Conservation (phyloP, 345 rosid species). For the Hibiscus trionum region DNA sequence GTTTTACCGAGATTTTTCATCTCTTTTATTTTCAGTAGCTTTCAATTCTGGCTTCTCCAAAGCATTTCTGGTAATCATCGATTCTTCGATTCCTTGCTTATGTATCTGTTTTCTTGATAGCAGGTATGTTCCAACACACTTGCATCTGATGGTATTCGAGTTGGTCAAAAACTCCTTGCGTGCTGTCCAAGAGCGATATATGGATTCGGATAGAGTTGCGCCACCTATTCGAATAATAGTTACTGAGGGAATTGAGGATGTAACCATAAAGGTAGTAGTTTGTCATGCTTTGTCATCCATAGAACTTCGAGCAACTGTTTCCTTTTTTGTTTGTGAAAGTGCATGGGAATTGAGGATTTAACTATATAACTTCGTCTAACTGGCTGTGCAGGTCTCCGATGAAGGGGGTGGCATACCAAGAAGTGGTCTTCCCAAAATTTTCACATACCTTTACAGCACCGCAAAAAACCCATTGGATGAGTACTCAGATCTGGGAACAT, state of each 20-base stretch:
- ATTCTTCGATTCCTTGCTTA: background rate
- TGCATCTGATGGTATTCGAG: conserved; percentile 94
- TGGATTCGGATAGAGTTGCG: conserved; percentile 73
- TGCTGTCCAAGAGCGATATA: conserved; percentile 79
- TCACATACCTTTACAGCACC: conserved; percentile 93
- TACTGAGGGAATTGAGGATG: conserved; percentile 96
- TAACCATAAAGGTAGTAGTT: conserved; percentile 74
- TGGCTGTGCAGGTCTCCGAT: conserved; percentile 63
- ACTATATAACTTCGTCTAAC: conserved; percentile 7
- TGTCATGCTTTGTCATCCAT: background rate
- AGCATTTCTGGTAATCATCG: background rate
- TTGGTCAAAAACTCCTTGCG: conserved; percentile 93
- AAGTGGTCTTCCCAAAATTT: conserved; percentile 95
- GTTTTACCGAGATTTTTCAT: background rate
- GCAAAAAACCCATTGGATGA: conserved; percentile 87
- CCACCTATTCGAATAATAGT: conserved; percentile 80
- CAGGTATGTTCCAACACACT: conserved; percentile 85
- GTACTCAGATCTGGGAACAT: conserved; percentile 46
- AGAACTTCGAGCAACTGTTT: background rate
- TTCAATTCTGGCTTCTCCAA: background rate
- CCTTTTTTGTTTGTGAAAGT: background rate
- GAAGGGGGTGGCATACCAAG: conserved; percentile 98
- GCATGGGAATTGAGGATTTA: background rate
- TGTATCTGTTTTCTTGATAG: conserved; percentile 6
- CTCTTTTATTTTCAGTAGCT: background rate